Evolutionary conservation across 768 basidiomycete genomes (phyloP).

Genomic region (Cubamyces lactineus): DNA sequence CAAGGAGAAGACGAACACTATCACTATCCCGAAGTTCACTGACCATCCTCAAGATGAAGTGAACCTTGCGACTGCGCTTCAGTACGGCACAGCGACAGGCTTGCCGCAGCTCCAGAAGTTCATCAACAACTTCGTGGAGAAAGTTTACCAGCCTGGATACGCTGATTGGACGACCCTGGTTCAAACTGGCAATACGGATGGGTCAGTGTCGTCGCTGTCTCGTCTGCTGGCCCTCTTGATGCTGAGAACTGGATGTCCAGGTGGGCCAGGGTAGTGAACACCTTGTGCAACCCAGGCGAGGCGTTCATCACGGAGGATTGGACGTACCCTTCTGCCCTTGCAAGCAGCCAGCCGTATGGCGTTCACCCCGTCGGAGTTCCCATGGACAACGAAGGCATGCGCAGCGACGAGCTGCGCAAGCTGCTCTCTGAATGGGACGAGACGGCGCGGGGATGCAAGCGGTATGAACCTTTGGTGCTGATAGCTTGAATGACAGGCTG

Average conservation of each 20-base stretch:
- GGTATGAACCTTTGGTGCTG: slow-evolving; percentile 41
- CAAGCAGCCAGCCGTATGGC: slow-evolving; percentile 40
- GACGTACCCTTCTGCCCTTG: slow-evolving; percentile 69
- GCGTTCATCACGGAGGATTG: slow-evolving; percentile 65
- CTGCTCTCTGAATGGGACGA: slow-evolving; percentile 71
- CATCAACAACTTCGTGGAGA: slow-evolving; percentile 57
- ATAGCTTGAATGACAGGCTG: neutral
- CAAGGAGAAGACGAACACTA: slow-evolving; percentile 48
- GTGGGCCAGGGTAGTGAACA: slow-evolving; percentile 58
- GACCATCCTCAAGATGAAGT: slow-evolving; percentile 46
- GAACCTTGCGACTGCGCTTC: slow-evolving; percentile 66
- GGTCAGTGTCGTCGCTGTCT: slow-evolving; percentile 30
- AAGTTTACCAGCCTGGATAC: slow-evolving; percentile 62
- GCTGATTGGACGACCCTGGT: slow-evolving; percentile 58
- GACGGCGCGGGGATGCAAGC: slow-evolving; percentile 51
- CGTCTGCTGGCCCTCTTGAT: neutral
- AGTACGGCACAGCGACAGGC: slow-evolving; percentile 64
- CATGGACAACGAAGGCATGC: slow-evolving; percentile 76
- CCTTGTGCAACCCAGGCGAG: slow-evolving; percentile 71
- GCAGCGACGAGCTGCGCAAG: slow-evolving; percentile 59
- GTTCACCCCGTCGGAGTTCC: slow-evolving; percentile 56
- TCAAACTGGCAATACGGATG: slow-evolving; percentile 75
- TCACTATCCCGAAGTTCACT: slow-evolving; percentile 67
- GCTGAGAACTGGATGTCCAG: slow-evolving; percentile 30
- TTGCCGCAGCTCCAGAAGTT: slow-evolving; percentile 59